Base-by-base conservation (phyloP, 2,329 filamentous ascomycete species). In the Pezicula rhizophila region DNA sequence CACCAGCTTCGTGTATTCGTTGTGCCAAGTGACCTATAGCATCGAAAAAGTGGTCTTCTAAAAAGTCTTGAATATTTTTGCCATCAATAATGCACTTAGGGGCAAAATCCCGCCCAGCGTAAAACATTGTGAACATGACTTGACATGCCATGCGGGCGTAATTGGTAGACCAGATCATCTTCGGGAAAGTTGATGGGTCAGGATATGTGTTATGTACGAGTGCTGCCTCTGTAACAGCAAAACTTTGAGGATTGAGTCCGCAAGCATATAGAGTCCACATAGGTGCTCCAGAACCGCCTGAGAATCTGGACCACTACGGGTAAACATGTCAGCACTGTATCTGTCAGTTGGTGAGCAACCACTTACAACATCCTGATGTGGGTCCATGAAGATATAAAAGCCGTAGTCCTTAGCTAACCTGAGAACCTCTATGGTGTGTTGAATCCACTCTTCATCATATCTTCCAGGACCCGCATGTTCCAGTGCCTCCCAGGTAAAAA, bases 81-180 rank as follows among this genome's bases (percentile, higher is more conserved):
- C 90, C 90, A 64, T 99, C 84, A 48, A 99, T 92, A 57, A 96
- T 87, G 57, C 92, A 96, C 62, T 96, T 96, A 3, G 95, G 95
- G 1, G 93, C 89, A 72, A 96, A 97, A 60, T 95, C 89, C 54
- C 76, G 82, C 33, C 93, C 93, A 8, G 79, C 91, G 66, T 95
- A 99, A 71, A 96, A 99, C 45, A 97, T 71, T 0, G 92, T 96
- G 65, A 96, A 97, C 58, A 97, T 89, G 41, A 89, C 91, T 57
- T 91, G 89, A 44, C 85, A 87, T 2, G 86, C 91, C 44, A 97
- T 75, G 20, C 93, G 81, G 53, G 82, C 87, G 68, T 99, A 99
- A 65, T 99, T 99, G 45, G 95, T 97, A 14, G 92, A 90, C 93
- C 93, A 99, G 50, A 97, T 92, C 95, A 99, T 99, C 71, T 96